phyloP scores from a whole-genome alignment of 2,329 filamentous ascomycete species.

The Phoma sp. region DNA sequence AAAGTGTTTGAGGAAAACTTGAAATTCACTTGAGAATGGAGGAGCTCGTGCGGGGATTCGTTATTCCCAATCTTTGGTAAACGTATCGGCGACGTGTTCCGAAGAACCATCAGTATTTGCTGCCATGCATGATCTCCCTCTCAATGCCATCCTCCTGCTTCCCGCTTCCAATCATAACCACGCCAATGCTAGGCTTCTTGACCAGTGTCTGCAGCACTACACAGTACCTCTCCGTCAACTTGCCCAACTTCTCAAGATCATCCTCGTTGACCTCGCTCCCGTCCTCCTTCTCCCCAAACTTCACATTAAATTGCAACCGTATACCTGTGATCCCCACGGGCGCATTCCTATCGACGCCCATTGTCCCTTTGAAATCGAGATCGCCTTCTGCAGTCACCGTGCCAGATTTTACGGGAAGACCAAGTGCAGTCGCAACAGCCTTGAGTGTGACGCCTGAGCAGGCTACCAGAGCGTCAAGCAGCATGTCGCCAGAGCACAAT shows the following conservation, averaged over 20 bases:
- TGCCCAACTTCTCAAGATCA: constrained; percentile 55
- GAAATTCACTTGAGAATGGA: too few relatives aligned
- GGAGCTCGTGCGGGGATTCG: too few relatives aligned
- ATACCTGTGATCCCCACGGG: constrained; percentile 59
- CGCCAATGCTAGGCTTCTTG: constrained; percentile 40
- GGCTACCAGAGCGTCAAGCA: constrained; percentile 59
- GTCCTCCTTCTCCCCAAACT: constrained; percentile 44
- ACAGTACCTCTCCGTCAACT: constrained; percentile 60
- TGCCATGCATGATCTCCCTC: constrained; percentile 28
- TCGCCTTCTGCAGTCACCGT: constrained; percentile 56
- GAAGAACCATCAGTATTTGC: constrained; percentile 2
- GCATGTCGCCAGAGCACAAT: constrained; percentile 59
- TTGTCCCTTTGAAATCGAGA: constrained; percentile 58
- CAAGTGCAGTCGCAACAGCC: constrained; percentile 58
- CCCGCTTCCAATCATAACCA: constrained; percentile 33
- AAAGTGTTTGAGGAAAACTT: too few relatives aligned
- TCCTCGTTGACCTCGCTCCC: constrained; percentile 50
- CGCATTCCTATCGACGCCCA: constrained; percentile 57
- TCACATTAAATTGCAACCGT: constrained; percentile 53
- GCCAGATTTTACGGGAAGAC: constrained; percentile 53
- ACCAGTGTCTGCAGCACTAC: constrained; percentile 49
- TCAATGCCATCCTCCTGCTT: constrained; percentile 29
- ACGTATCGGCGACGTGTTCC: too few relatives aligned
- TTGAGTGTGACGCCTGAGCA: constrained; percentile 61
- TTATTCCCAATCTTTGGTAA: too few relatives aligned